Percentiles rank a stretch among this genome's conserved stretches.
Conservation (phyloP, 257 asterid species). For the Petunia axillaris region DNA sequence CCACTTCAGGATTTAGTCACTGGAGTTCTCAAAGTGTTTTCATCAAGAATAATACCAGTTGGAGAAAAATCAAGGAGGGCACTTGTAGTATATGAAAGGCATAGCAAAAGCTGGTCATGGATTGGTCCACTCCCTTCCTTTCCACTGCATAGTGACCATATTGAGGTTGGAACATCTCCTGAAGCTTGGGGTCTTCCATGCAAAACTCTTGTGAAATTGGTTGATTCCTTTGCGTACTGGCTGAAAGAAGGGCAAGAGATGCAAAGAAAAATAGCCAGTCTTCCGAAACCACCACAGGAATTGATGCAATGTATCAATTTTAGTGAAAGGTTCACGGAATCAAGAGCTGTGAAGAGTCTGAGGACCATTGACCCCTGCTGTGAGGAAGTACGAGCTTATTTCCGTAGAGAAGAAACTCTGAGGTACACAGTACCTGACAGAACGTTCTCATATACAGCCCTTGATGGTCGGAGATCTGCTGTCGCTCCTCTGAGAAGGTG, state of each 20-base stretch:
- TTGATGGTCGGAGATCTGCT: conserved; percentile 79
- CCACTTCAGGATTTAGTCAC: conserved; percentile 89
- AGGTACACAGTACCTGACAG: conserved; percentile 89
- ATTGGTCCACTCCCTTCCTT: conserved; percentile 63
- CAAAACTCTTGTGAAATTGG: conserved; percentile 89
- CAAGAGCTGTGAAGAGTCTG: conserved; percentile 86
- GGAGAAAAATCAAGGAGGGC: conserved; percentile 97
- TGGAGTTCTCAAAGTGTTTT: conserved; percentile 84
- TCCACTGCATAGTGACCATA: conserved; percentile 50
- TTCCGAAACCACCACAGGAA: conserved; percentile 79
- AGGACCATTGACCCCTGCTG: conserved; percentile 72
- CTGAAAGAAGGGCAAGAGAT: conserved; percentile 93
- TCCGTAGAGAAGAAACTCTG: conserved; percentile 78
- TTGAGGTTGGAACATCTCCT: conserved; percentile 81
- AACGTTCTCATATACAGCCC: conserved; percentile 77
- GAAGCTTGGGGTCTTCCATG: conserved; percentile 91
- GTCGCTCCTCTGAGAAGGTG: conserved; percentile 96
- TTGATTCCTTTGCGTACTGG: conserved; percentile 93
- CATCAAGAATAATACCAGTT: conserved; percentile 82
- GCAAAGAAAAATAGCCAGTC: conserved; percentile 87
- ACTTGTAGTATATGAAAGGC: conserved; percentile 75
- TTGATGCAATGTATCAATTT: conserved; percentile 75
- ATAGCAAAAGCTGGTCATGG: conserved; percentile 89
- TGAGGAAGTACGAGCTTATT: conserved; percentile 78
- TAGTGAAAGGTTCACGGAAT: conserved; percentile 85